Evolutionary conservation across 768 basidiomycete genomes (phyloP), one percentile per base, ranked within the genome.

Genomic region (Russula emetica): DNA sequence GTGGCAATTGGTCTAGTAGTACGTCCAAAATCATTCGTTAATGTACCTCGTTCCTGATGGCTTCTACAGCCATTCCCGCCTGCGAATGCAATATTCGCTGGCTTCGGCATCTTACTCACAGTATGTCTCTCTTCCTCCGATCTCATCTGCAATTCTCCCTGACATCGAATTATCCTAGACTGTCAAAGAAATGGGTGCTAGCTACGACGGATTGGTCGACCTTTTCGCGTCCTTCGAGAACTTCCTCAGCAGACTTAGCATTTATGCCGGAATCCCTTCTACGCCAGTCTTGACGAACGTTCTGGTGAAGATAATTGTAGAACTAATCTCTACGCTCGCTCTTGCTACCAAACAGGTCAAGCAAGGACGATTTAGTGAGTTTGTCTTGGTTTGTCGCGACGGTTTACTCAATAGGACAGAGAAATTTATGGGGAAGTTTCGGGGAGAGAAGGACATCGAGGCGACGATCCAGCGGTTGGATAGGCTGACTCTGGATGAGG

Each of bases 181-280:
- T 5, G 54, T 45, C 2, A 62, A 34, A 11, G 36, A 55, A 5
- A 55, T 55, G 8, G 16, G 22, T 14, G 30, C 42, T 13, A 49
- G 47, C 34, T 56, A 49, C 18, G 61, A 62, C 13, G 22, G 40
- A 0, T 30, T 62, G 14, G 8, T 57, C 1, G 55, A 51, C 10
- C 11, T 62, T 22, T 62, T 62, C n/a, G 49, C 51, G 16, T 62
- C 36, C 10, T 42, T 62, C 22, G 49, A 22, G n/a, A 57, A 30
- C 30, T 57, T 62, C 36, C 36, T 62, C 3, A 42, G n/a, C 5
- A 47, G 61, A 5, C 47, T 62, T 4, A 10, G 42, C 4, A 52
- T 63, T 18, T 58, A 58, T 45, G 45, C 38, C 2, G 32, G 24
- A 13, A 6, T 57, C 22, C 50, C 55, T 13, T 22, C 28, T 24